These are phyloP conservation scores for Circinella umbellata DNA, from an alignment of 371 early-diverging fungal species.

Conservation along the genomic window DNA sequence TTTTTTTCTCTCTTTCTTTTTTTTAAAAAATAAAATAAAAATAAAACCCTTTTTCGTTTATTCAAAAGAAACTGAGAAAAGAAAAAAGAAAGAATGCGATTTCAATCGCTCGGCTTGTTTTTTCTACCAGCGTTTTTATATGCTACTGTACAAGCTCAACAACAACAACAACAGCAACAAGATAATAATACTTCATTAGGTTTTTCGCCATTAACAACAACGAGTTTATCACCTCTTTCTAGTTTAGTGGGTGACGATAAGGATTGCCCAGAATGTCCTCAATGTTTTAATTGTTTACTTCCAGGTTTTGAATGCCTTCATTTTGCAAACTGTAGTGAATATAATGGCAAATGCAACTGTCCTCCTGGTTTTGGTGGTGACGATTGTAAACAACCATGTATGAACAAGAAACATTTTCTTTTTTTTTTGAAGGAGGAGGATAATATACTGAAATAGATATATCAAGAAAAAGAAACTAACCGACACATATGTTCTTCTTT, in stretches of 20 bases:
- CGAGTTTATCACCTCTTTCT: not conserved
- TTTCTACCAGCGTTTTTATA: not conserved
- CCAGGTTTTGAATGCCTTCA: conserved; percentile 79
- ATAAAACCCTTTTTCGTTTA: too few species aligned
- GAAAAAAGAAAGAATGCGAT: not conserved
- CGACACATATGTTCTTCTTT: too few species aligned
- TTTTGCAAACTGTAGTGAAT: conserved; percentile 79
- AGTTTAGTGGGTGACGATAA: not conserved
- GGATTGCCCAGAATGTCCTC: conserved; percentile 65
- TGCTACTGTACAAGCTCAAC: not conserved
- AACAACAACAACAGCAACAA: too few species aligned
- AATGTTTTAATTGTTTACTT: conserved; percentile 86
- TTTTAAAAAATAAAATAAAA: too few species aligned
- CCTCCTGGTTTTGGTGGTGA: conserved; percentile 91
- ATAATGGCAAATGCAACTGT: conserved; percentile 84
- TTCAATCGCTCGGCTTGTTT: not conserved
- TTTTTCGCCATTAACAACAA: conserved; percentile 1
- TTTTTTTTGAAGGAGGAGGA: not conserved
- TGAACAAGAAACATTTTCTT: conserved; percentile 18
- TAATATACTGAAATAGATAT: too few species aligned
- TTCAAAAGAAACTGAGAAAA: too few species aligned
- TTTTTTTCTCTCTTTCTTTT: too few species aligned
- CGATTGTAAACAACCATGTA: conserved; percentile 82
- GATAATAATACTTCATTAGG: not conserved
- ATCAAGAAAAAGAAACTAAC: not conserved